Percentiles rank a stretch among this genome's conserved stretches.
Evolutionary conservation across 73 alveolate species (phyloP).

Genomic region (Tetrahymena borealis): DNA sequence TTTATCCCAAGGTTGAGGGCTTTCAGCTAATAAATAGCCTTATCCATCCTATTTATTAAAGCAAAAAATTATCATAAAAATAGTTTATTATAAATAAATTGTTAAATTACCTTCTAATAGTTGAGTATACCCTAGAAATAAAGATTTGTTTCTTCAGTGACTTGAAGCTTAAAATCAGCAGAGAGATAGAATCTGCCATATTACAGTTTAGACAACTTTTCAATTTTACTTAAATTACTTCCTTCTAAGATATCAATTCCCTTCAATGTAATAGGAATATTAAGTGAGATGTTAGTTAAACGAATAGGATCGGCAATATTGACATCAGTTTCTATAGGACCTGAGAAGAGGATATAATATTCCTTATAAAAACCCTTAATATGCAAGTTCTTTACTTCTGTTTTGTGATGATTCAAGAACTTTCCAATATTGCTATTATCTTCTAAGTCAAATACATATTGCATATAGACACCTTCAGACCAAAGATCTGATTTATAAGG

Average conservation of each 20-base stretch:
- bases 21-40: not conserved
- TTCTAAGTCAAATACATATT: not conserved
- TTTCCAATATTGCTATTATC: not conserved
- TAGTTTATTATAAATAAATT: not conserved
- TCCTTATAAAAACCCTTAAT: not conserved
- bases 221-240: not conserved
- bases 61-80: not conserved
- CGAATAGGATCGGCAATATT: not conserved
- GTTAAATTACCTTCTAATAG: not conserved
- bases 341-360: not conserved
- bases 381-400: not conserved
- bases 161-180: not conserved
- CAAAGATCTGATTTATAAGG: not conserved
- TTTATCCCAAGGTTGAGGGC: not conserved
- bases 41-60: not conserved
- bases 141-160: not conserved
- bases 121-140: not conserved
- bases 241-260: not conserved
- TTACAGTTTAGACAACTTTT: not conserved
- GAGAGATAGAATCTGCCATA: not conserved
- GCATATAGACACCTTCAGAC: not conserved
- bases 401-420: not conserved
- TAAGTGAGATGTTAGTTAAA: not conserved
- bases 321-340: not conserved
- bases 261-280: not conserved